Evolutionary conservation across 192 early-diverging fungal species (phyloP), one percentile per base, ranked within the genome.

Genomic region (Coemansia sp.): DNA sequence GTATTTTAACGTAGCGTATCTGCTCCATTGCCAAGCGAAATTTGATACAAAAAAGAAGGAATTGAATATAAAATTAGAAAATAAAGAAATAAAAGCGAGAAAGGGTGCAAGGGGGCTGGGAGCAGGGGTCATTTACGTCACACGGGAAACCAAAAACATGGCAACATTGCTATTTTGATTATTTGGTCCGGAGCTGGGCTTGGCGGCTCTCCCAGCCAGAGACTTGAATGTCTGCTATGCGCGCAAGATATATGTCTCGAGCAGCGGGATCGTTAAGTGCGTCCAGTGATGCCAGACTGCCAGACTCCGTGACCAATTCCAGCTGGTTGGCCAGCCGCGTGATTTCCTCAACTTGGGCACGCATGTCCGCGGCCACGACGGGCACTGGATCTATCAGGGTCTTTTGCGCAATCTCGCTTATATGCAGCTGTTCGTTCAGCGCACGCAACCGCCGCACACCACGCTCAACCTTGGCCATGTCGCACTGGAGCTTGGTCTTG

Each of bases 1-100:
- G 80, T 41, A 82, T 77, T 66, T 82, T 82, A 19, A 82, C 80
- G 44, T 82, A 82, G 57, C 80, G 80, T 32, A 82, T 82, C 65
- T 82, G 75, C 69, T 82, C 80, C 80, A 82, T 82, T n/a, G 36
- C 12, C 51, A 55, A 69, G 51, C 31, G 21, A 27, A 53, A 62
- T 62, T 25, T 31, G 21, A 53, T 55, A 31, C 5, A 23, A 27
- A 53, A 53, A 45, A 8, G 23, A 39, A 63, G 31, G 38, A 39
- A 63, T 62, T 34, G 32, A 62, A 60, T 34, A 64, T n/a, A 46
- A 61, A 41, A 17, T 27, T 27, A 27, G 25, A 66, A 48, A 46
- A 41, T 51, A 5, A 50, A 5, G 25, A 27, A 27, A 27, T 27
- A 21, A 19, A 53, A 19, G 4, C 15, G 8, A 66, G 62, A 66